Base-by-base conservation (phyloP, 331 rosid genomes). In the Acacia pycnantha region DNA sequence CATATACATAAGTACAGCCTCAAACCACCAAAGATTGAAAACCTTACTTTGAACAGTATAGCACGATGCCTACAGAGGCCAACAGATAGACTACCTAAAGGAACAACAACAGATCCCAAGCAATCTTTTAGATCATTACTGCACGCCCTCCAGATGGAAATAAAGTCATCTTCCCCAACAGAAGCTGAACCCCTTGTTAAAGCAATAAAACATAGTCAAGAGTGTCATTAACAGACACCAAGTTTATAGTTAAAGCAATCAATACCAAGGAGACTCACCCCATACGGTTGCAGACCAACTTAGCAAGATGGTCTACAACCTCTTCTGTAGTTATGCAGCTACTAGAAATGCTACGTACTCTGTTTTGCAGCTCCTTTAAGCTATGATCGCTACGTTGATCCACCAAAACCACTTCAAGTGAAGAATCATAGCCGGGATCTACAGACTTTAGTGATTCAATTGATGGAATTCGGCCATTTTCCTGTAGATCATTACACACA, bases 11-110 rank as follows among this genome's bases (percentile, higher is more conserved):
- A 76, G 29, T 77, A 48, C 54, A 69, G 10, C 66, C 83, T 79
- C 48, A 77, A 78, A 67, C 56, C 58, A 40, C 43, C 76, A 86
- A 24, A 27, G 61, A 76, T 72, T 70, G 51, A 78, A 84, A 73
- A 67, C 84, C 97, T 94, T 88, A 96, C 99, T 85, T 96, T 96
- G 89, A 96, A 96, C 80, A 96, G 83, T 87, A 91, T 73, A 73
- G 99, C 92, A 56, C 99, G 98, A 88, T 96, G 99, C 84, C 98
- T 90, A 88, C 99, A 96, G 64, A 91, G 93, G 89, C 99, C 99
- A 73, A 89, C 83, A 40, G 98, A 91, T 64, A 96, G 90, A 86
- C 97, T 93, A 83, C 99, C 97, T 82, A 96, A 86, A 35, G 98
- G 99, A 91, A 96, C 83, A 80, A 96, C 99, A 79, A 96, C 94